Conservation (phyloP, 768 basidiomycete genomes). For the Dioszegia hungarica region DNA sequence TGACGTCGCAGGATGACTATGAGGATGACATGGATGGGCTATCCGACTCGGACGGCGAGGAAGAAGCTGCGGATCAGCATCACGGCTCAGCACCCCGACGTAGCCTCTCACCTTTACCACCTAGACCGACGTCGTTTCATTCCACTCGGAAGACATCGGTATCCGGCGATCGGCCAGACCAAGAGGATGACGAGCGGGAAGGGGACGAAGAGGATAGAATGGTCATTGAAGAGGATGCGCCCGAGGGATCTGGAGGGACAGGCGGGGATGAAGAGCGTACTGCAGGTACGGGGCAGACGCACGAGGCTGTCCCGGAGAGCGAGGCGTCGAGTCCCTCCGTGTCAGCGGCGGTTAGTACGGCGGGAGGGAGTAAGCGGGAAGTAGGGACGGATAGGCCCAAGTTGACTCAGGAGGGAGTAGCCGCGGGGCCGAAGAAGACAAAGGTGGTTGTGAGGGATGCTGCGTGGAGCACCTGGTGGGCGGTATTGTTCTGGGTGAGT, state of each 20-base stretch:
- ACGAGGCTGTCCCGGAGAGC: neutral
- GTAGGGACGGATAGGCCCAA: neutral
- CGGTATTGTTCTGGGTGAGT: constrained; percentile 71
- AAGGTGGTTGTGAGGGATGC: constrained; percentile 59
- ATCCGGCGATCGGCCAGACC: constrained; percentile 14
- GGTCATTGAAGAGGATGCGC: neutral
- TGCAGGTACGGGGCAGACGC: neutral
- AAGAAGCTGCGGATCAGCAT: constrained; percentile 24
- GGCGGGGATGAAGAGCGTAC: too few relatives aligned
- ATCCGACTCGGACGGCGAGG: constrained; percentile 45
- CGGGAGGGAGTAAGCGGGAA: constrained; percentile 1
- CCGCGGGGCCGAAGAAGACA: constrained; percentile 56
- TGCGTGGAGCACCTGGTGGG: constrained; percentile 62
- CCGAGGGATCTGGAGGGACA: neutral
- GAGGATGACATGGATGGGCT: constrained; percentile 33
- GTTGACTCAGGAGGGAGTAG: neutral
- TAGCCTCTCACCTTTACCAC: neutral
- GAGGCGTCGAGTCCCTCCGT: neutral
- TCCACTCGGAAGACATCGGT: constrained; percentile 7
- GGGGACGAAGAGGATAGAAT: constrained; percentile 2
- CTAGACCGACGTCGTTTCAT: neutral
- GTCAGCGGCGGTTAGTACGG: neutral
- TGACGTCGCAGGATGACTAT: constrained; percentile 13
- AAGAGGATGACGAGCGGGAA: constrained; percentile 8
- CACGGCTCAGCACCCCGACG: neutral